A percentile compares a stretch with the other conserved stretches of the same genome.
Conservation (phyloP, 2,329 filamentous ascomycete species). For the Venturiaceae sp. region DNA sequence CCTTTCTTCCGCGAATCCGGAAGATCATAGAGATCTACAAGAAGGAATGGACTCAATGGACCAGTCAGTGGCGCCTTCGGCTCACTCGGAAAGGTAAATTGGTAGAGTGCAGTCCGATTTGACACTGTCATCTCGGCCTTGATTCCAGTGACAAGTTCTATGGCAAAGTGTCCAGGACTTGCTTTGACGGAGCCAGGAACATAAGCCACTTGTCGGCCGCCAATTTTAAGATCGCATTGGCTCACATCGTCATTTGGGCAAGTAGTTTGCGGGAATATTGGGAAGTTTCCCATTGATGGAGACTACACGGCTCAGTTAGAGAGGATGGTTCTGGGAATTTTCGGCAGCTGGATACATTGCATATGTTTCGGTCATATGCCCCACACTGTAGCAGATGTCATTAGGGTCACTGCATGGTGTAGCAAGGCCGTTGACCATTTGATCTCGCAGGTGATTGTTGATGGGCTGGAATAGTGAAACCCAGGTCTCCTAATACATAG, state of each 20-base stretch:
- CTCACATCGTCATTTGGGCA: slow-evolving; percentile 54
- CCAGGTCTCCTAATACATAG: no score
- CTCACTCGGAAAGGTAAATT: slow-evolving; percentile 40
- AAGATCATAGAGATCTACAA: slow-evolving; percentile 52
- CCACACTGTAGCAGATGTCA: no score
- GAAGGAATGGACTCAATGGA: slow-evolving; percentile 37
- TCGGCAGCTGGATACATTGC: neutral
- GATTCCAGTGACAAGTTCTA: slow-evolving; percentile 47
- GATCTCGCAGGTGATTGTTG: no score
- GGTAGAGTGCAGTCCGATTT: slow-evolving; percentile 50
- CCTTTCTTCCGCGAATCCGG: slow-evolving; percentile 41
- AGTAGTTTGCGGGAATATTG: slow-evolving; percentile 56
- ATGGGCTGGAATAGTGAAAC: no score
- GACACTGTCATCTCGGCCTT: slow-evolving; percentile 52
- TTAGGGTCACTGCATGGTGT: no score
- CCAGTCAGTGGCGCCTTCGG: slow-evolving; percentile 28
- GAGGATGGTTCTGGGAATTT: neutral
- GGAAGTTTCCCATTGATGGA: slow-evolving; percentile 63
- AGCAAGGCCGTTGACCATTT: no score
- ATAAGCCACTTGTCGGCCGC: slow-evolving; percentile 38
- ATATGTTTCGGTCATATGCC: neutral
- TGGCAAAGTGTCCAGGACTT: slow-evolving; percentile 49
- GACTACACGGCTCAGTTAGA: slow-evolving; percentile 10
- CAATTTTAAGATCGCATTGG: slow-evolving; percentile 43
- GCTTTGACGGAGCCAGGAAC: slow-evolving; percentile 42